Evolutionary conservation across 2,329 filamentous ascomycete species (phyloP), one percentile per base, ranked within the genome.

Genomic region (Sclerotinia nivalis): DNA sequence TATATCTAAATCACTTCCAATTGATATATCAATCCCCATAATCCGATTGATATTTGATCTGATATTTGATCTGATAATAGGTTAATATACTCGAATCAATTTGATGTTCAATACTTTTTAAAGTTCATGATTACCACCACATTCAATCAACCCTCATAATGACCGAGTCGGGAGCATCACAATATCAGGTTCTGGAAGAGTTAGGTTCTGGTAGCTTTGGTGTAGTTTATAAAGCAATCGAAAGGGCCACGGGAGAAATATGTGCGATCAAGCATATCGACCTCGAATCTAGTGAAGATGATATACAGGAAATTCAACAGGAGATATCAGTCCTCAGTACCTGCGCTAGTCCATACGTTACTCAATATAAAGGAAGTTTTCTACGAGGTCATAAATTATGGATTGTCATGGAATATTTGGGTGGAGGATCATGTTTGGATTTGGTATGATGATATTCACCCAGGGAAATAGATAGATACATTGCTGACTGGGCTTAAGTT

Each of bases 201-300:
- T 86, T 98, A 77, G 95, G 95, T 78, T 54, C 54, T 43, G 95
- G 95, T 71, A 97, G 94, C 80, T 99, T 99, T 80, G 96, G 96
- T 69, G 89, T 95, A 58, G 96, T 99, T 45, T 99, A 97, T 86
- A 97, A 97, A 81, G 96, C 93, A 65, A 94, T 97, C 78, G 93
- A 98, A 77, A 93, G 90, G 79, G 84, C 88, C 40, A 97, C 95
- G 0, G 95, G 95, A 73, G 93, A 97, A 77, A 91, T 94, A 54
- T 96, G 98, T 68, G 96, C 96, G 45, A 96, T 99, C 81, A 99
- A 99, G 82, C 93, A 97, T 93, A 98, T 99, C 80, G 96, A 99
- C 80, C 92, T 99, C 78, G 96, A 99, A 82, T 97, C 95, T 70
- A 98, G 93, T 84, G 95, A 97, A 81, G 96, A 99, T 82, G 96